Evolutionary conservation across 805 yeast genomes (phyloP).

Genomic region (Ogataea trehaloabstinens): DNA sequence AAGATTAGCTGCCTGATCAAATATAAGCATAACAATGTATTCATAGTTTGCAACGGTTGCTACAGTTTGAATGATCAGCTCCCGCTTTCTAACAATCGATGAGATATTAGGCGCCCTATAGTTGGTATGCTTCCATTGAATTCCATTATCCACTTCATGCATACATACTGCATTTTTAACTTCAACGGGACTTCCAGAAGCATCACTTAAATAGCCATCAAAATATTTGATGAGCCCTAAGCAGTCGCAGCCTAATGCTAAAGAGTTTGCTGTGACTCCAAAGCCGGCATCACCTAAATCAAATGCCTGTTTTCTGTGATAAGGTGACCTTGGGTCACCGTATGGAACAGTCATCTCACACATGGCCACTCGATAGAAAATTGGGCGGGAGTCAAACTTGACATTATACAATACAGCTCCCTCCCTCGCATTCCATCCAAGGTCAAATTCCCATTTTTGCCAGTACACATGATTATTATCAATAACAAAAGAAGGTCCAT

Average conservation of each 20-base stretch:
- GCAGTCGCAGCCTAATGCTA: constrained; percentile 78
- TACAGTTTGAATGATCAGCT: constrained; percentile 74
- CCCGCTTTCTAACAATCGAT: constrained; percentile 75
- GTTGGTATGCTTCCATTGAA: constrained; percentile 76
- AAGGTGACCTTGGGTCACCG: constrained; percentile 81
- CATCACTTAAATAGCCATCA: constrained; percentile 55
- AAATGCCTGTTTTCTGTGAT: constrained; percentile 83
- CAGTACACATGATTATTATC: constrained; percentile 64
- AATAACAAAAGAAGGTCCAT: constrained; percentile 69
- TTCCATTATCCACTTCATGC: constrained; percentile 79
- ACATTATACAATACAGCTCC: constrained; percentile 76
- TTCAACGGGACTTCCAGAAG: constrained; percentile 59
- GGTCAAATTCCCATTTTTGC: constrained; percentile 85
- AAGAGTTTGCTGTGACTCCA: constrained; percentile 67
- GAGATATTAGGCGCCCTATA: constrained; percentile 69
- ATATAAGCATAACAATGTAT: constrained; percentile 67
- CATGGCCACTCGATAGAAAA: constrained; percentile 68
- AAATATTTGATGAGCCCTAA: constrained; percentile 74
- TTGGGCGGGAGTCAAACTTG: constrained; percentile 70
- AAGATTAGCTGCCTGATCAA: constrained; percentile 76
- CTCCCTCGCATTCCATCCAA: constrained; percentile 69
- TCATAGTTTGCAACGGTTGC: constrained; percentile 87
- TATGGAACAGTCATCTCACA: constrained; percentile 89
- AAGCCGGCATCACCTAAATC: constrained; percentile 86
- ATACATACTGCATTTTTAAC: constrained; percentile 72